Evolutionary conservation across 306 rosid species (phyloP).

Genomic region (Pterocarpus santalinus): DNA sequence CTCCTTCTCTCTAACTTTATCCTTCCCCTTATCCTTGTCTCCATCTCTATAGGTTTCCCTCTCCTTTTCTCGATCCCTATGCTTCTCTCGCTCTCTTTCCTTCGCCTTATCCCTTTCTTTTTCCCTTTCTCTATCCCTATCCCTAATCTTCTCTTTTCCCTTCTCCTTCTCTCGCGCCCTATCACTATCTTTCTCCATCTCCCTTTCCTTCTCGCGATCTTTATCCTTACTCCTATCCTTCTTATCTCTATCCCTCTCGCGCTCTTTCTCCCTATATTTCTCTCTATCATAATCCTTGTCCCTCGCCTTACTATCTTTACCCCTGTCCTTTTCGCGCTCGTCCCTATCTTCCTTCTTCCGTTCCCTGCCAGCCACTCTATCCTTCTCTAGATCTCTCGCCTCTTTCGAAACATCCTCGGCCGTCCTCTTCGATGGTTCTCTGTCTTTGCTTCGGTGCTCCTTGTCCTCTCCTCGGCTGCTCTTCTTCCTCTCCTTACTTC

Average conservation of each 20-base stretch:
- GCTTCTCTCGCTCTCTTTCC: slow-evolving; percentile 65
- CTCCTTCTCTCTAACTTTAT: slow-evolving; percentile 56
- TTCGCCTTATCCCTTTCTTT: slow-evolving; percentile 61
- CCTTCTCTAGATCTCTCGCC: slow-evolving; percentile 63
- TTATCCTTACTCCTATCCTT: slow-evolving; percentile 75
- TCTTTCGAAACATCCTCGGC: slow-evolving; percentile 62
- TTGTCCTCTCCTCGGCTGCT: slow-evolving; percentile 72
- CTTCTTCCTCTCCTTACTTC: slow-evolving; percentile 83
- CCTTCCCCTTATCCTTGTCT: slow-evolving; percentile 66
- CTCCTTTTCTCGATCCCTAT: slow-evolving; percentile 57
- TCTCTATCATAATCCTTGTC: slow-evolving; percentile 84
- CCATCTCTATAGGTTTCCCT: slow-evolving; percentile 59
- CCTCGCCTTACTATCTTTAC: slow-evolving; percentile 67
- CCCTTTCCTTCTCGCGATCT: slow-evolving; percentile 69
- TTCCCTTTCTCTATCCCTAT: slow-evolving; percentile 62
- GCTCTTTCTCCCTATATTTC: slow-evolving; percentile 68
- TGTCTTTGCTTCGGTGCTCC: slow-evolving; percentile 74
- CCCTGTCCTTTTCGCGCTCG: slow-evolving; percentile 75
- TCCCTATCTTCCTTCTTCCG: slow-evolving; percentile 82
- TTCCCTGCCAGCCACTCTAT: slow-evolving; percentile 62
- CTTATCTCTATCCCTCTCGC: slow-evolving; percentile 73
- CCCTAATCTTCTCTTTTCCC: slow-evolving; percentile 68
- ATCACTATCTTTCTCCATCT: slow-evolving; percentile 66
- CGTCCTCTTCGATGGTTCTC: slow-evolving; percentile 64
- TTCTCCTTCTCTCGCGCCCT: slow-evolving; percentile 72